Percentiles rank a stretch among this genome's conserved stretches.
phyloP scores from a whole-genome alignment of 495 filamentous ascomycete genomes.

The Xylaria cubensis region DNA sequence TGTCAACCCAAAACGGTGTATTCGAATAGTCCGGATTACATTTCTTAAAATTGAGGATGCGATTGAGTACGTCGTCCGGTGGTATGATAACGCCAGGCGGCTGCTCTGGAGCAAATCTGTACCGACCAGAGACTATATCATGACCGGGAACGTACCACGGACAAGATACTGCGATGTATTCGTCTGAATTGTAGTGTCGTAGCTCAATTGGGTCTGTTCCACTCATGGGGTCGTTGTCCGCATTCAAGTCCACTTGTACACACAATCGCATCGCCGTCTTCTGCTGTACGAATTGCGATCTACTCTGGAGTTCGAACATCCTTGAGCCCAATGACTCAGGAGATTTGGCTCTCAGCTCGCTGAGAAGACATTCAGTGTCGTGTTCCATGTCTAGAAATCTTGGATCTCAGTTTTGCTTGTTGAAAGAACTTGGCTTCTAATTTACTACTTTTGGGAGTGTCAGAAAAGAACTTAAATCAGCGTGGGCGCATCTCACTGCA shows the following conservation, averaged over 20 bases:
- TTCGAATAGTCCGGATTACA: slow-evolving; percentile 5
- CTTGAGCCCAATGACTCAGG: neutral
- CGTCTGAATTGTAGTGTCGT: neutral
- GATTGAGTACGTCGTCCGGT: neutral
- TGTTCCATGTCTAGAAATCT: neutral
- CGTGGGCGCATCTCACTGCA: neutral
- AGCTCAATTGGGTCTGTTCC: slow-evolving; percentile 12
- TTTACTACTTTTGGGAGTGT: too few relatives aligned
- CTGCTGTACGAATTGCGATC: neutral
- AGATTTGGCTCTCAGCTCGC: slow-evolving; percentile 11
- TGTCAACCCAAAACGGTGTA: slow-evolving; percentile 6
- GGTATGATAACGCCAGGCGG: slow-evolving; percentile 7
- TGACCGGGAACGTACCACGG: slow-evolving; percentile 12
- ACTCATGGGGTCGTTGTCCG: neutral
- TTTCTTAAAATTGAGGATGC: slow-evolving; percentile 5
- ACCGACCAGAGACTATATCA: slow-evolving; percentile 3
- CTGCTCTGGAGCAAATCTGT: slow-evolving; percentile 2
- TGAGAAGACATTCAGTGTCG: slow-evolving; percentile 3
- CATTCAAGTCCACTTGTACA: neutral
- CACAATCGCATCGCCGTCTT: slow-evolving; percentile 14
- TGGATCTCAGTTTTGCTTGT: neutral
- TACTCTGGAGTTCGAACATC: slow-evolving; percentile 9
- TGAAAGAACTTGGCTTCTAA: neutral
- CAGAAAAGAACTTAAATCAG: neutral
- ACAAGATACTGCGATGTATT: slow-evolving; percentile 10